These are phyloP conservation scores for Tritrichomonas foetus DNA, from an alignment of 208 protist genomes.

Conservation along the genomic window DNA sequence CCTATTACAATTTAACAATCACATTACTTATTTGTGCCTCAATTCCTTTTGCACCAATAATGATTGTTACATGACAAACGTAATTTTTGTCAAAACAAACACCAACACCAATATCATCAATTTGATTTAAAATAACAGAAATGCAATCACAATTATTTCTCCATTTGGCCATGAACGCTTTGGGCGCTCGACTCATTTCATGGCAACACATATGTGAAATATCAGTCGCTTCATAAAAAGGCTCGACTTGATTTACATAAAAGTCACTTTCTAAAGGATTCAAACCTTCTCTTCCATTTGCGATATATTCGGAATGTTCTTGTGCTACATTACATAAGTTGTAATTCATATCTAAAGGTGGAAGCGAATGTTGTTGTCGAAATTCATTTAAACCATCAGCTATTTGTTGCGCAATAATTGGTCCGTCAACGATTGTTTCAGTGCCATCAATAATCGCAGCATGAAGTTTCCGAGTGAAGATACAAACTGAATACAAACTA, in stretches of 20 bases:
- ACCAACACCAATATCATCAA: conserved; percentile 4
- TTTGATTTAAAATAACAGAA: not conserved
- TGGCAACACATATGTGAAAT: not conserved
- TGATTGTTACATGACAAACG: not conserved
- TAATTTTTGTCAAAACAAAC: not conserved
- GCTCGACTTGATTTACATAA: not conserved
- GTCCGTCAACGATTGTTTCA: not conserved
- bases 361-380: not conserved
- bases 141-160: conserved; percentile 4
- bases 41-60: not conserved
- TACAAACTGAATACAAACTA: not conserved
- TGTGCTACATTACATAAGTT: not conserved
- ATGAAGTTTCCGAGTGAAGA: not conserved
- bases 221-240: not conserved
- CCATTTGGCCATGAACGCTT: not conserved
- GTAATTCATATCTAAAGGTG: not conserved
- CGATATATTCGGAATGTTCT: not conserved
- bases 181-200: not conserved
- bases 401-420: not conserved
- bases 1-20: not conserved
- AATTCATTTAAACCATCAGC: not conserved
- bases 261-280: not conserved
- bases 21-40: not conserved
- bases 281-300: not conserved
- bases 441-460: not conserved